Base-by-base conservation (phyloP, 2,329 filamentous ascomycete genomes). In the Aspergillus udagawae region DNA sequence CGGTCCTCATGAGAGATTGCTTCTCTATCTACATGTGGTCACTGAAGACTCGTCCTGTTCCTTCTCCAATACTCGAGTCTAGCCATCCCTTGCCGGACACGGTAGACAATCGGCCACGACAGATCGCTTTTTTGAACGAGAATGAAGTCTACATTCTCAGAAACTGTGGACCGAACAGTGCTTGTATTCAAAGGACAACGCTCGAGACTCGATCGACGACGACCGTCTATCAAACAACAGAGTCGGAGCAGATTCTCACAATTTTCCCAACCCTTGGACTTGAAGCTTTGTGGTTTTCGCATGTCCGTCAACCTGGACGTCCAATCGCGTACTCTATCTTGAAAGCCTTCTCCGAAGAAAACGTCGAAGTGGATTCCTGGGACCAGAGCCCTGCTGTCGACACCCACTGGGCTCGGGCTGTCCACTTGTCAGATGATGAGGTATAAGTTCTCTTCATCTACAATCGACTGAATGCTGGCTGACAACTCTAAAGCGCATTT, bases 1-100 rank as follows among this genome's bases (percentile, higher is more conserved):
- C 86, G 3, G 83, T 95, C 8, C 78, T 97, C 21, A 89, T 92
- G 64, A 80, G 83, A 28, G 70, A 76, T 17, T 84, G 83, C 1
- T 77, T 96, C 25, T 83, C 87, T 29, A 60, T 95, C 0, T 95
- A 89, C 67, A 75, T 83, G 12, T 91, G 91, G 80, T 83, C 87
- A 28, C 78, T 86, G 52, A 82, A 83, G 55, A 70, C 63, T 44
- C 64, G 65, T 23, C 72, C 73, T n/a, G 65, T 74, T 41, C 67
- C 68, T 23, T 45, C 66, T n/a, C 75, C 75, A 3, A 66, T 74
- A 20, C 66, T 77, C 3, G 70, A 75, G 58, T 73, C 70, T 2
- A 74, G 71, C 57, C 70, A 75, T 61, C 69, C 73, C 5, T 63
- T 76, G 27, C 64, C 71, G 27, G 63, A 70, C 54, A 53, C 61